phyloP scores from a whole-genome alignment of 129 eudicot genomes.

The Saposhnikovia divaricata region DNA sequence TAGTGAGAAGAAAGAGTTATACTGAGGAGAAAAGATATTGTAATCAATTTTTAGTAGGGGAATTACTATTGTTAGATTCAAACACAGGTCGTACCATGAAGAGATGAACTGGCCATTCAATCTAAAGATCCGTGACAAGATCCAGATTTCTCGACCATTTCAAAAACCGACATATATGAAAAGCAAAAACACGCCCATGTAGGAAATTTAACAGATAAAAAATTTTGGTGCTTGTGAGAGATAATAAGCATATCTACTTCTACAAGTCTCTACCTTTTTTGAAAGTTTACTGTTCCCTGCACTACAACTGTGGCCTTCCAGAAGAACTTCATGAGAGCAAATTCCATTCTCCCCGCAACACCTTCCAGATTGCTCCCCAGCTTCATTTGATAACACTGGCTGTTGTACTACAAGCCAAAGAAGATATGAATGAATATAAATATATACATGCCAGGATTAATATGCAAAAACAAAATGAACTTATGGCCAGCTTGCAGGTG shows the following conservation, averaged over 20 bases:
- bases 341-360: constrained; percentile 69
- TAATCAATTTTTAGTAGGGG: neutral
- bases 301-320: constrained; percentile 43
- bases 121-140: neutral
- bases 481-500: neutral
- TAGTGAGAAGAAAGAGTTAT: no score
- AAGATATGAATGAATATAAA: neutral
- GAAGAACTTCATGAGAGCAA: constrained; percentile 87
- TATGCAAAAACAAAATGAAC: neutral
- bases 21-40: no score
- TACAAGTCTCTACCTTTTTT: constrained; percentile 56
- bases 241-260: neutral
- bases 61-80: neutral
- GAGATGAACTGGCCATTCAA: neutral
- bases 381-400: constrained; percentile 16
- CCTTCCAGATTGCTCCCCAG: constrained; percentile 25
- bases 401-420: constrained; percentile 31
- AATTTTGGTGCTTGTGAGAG: neutral
- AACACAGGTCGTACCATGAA: neutral
- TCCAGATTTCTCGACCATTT: neutral
- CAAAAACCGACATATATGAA: neutral
- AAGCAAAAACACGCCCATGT: neutral
- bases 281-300: constrained; percentile 28
- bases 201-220: neutral
- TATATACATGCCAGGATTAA: neutral